Evolutionary conservation across 1,284 basidiomycete genomes (phyloP).

Genomic region (Neonothopanus nambi): DNA sequence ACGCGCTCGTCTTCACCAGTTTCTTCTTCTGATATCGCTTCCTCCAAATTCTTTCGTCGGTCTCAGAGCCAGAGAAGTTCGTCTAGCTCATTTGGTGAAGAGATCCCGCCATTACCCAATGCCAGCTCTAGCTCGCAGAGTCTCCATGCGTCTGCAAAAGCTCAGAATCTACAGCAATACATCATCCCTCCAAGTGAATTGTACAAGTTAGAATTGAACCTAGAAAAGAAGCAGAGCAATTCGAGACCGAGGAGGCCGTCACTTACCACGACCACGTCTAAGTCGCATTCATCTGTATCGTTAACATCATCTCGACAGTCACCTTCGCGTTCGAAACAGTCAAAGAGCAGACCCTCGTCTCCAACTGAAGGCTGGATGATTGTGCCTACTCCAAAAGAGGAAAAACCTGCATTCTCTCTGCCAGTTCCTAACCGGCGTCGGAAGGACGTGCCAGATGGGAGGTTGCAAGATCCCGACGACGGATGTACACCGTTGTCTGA

Average conservation of each 20-base stretch:
- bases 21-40: conserved; percentile 55
- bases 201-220: conserved; percentile 26
- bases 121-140: conserved; percentile 22
- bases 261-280: neutral
- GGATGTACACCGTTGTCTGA: conserved; percentile 10
- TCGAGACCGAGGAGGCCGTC: neutral
- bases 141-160: neutral
- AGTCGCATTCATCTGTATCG: neutral
- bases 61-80: conserved; percentile 54
- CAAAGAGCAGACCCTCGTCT: neutral
- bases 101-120: conserved; percentile 38
- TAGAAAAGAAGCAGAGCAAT: conserved; percentile 16
- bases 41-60: conserved; percentile 49
- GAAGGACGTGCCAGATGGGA: neutral
- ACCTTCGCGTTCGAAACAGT: conserved; percentile 1
- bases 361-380: conserved; percentile 31
- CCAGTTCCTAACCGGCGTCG: conserved; percentile 29
- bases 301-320: neutral
- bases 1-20: conserved; percentile 55
- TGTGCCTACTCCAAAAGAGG: conserved; percentile 30
- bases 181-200: conserved; percentile 57
- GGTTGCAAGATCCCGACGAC: conserved; percentile 11
- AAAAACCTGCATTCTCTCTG: conserved; percentile 31
- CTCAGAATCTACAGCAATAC: conserved; percentile 33
- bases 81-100: conserved; percentile 54